Conservation (phyloP, 108 stramenopile species). For the Asterionellopsis glacialis region DNA sequence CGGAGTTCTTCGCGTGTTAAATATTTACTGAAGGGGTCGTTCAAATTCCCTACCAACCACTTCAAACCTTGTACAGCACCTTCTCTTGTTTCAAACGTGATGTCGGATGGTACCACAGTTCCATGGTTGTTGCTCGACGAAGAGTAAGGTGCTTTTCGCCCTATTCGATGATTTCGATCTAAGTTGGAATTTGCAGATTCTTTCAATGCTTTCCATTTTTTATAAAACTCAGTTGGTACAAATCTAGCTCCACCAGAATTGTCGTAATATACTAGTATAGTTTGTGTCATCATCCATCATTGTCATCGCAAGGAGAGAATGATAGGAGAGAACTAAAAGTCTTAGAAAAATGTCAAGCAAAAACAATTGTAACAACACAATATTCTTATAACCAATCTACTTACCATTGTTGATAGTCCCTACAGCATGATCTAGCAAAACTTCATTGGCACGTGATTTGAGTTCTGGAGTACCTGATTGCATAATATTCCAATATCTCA, state of each 20-base stretch:
- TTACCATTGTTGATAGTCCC: constrained; percentile 72
- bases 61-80: constrained; percentile 55
- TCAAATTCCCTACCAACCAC: constrained; percentile 47
- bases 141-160: neutral
- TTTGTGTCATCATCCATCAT: too few species aligned
- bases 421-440: constrained; percentile 65
- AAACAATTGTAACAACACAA: too few species aligned
- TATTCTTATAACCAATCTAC: too few species aligned
- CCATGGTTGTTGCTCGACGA: constrained; percentile 9
- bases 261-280: constrained; percentile 82
- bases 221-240: constrained; percentile 53
- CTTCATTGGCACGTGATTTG: constrained; percentile 45
- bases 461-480: neutral
- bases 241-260: constrained; percentile 64
- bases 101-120: too few species aligned
- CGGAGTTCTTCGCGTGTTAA: constrained; percentile 68
- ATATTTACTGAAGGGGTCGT: constrained; percentile 80
- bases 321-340: too few species aligned
- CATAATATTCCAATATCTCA: constrained; percentile 38
- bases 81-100: constrained; percentile 40
- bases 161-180: neutral
- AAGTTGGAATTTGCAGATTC: neutral
- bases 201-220: constrained; percentile 47
- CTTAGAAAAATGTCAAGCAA: too few species aligned
- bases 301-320: too few species aligned